A percentile compares a stretch with the other conserved stretches of the same genome.
Evolutionary conservation across 2,329 filamentous ascomycete genomes (phyloP).

Genomic region (Fusarium liriodendri): DNA sequence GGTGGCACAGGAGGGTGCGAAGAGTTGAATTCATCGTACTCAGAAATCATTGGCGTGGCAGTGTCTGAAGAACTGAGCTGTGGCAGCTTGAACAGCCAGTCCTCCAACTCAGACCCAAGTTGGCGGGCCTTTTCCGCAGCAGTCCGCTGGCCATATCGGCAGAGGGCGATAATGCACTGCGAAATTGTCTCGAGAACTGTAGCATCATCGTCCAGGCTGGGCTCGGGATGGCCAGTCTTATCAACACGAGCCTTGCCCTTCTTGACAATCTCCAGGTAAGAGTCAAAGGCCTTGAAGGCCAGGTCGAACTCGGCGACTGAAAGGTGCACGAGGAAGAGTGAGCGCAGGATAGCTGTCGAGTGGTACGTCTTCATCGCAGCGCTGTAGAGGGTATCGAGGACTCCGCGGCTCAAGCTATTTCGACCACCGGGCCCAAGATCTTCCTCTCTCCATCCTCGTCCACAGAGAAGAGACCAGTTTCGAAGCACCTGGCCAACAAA

Average conservation of each 20-base stretch:
- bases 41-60: conserved; percentile 44
- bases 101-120: conserved; percentile 77
- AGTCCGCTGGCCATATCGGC: conserved; percentile 79
- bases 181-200: conserved; percentile 82
- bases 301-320: conserved; percentile 92
- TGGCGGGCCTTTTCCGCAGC: conserved; percentile 84
- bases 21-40: conserved; percentile 48
- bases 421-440: conserved; percentile 87
- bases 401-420: conserved; percentile 76
- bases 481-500: conserved; percentile 83
- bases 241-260: conserved; percentile 86
- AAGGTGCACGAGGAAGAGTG: conserved; percentile 89
- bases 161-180: conserved; percentile 83
- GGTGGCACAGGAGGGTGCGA: conserved; percentile 63
- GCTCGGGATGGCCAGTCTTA: conserved; percentile 78
- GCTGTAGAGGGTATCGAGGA: conserved; percentile 89
- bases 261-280: conserved; percentile 89
- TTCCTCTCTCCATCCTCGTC: conserved; percentile 81
- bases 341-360: conserved; percentile 86
- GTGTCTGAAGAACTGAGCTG: conserved; percentile 45
- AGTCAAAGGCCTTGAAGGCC: conserved; percentile 90
- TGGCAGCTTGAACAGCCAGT: conserved; percentile 75
- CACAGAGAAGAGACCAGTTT: conserved; percentile 88
- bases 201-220: conserved; percentile 81
- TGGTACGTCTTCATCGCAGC: conserved; percentile 95